These are phyloP conservation scores for Poronia punctata DNA, from an alignment of 495 filamentous ascomycete species.

Conservation along the genomic window DNA sequence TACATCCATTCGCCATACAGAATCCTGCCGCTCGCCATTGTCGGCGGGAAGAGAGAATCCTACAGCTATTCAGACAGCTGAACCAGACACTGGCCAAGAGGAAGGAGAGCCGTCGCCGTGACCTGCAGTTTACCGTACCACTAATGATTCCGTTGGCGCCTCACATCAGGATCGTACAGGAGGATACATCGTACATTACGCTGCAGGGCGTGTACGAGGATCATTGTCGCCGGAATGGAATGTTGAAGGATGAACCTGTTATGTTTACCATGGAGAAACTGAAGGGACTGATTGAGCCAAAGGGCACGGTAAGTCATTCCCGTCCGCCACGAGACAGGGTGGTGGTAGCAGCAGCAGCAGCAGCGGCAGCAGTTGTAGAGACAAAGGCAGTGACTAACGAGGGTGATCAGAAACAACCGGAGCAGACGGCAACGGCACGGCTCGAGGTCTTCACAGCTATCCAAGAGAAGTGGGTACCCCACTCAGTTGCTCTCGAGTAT, in stretches of 20 bases:
- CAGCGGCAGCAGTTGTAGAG: no score
- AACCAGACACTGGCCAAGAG: conserved; percentile 82
- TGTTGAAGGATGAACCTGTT: conserved; percentile 90
- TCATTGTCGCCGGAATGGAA: conserved; percentile 76
- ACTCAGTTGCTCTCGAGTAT: conserved; percentile 73
- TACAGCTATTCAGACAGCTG: conserved; percentile 97
- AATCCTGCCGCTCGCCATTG: conserved; percentile 88
- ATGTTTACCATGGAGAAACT: conserved; percentile 93
- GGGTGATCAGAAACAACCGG: conserved; percentile 47
- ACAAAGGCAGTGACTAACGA: conserved; percentile 12
- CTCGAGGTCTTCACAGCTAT: conserved; percentile 86
- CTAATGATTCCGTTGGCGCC: conserved; percentile 92
- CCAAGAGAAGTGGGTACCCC: conserved; percentile 82
- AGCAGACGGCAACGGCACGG: conserved; percentile 61
- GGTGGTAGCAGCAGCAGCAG: no score
- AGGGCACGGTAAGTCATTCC: conserved; percentile 48
- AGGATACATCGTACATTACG: conserved; percentile 89
- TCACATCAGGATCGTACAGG: conserved; percentile 86
- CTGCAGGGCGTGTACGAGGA: conserved; percentile 94
- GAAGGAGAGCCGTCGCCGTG: conserved; percentile 89
- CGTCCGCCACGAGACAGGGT: no score
- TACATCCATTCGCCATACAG: conserved; percentile 92
- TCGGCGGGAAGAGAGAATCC: conserved; percentile 85
- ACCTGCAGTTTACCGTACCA: conserved; percentile 91
- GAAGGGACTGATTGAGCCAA: conserved; percentile 62